Percentiles rank a stretch among this genome's conserved stretches.
These are phyloP conservation scores for Schwanniomyces polymorphus DNA, from an alignment of 805 yeast species.

Conservation along the genomic window DNA sequence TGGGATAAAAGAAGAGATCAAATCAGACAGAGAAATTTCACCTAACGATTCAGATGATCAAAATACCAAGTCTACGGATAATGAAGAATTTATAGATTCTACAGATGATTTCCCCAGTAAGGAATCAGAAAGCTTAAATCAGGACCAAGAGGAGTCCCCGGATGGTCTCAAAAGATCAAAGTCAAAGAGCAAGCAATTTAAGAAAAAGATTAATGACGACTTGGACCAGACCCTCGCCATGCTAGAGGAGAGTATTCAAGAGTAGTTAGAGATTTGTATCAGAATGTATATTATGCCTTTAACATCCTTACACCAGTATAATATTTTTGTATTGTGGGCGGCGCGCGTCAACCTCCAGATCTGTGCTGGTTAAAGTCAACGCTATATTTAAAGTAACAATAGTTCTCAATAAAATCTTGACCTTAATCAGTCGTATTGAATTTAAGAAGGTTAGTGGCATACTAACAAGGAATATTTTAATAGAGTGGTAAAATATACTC, in stretches of 20 bases:
- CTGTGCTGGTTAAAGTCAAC: neutral
- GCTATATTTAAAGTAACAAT: neutral
- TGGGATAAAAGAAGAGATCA: neutral
- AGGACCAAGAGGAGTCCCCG: neutral
- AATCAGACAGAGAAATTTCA: neutral
- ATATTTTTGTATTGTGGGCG: too few relatives aligned
- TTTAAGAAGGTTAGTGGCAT: neutral
- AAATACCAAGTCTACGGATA: neutral
- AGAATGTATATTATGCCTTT: neutral
- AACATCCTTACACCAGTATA: constrained; percentile 3
- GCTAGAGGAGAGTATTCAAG: constrained; percentile 37
- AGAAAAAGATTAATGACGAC: constrained; percentile 30
- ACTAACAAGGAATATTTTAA: neutral
- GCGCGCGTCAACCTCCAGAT: constrained; percentile 1
- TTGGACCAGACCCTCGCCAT: constrained; percentile 38
- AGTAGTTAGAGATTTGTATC: constrained; percentile 4
- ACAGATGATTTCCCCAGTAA: constrained; percentile 5
- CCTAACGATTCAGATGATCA: neutral
- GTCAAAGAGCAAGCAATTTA: constrained; percentile 34
- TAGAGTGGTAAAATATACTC: neutral
- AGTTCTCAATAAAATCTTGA: neutral
- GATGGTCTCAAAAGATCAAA: constrained; percentile 20
- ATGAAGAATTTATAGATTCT: constrained; percentile 20
- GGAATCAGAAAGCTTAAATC: neutral
- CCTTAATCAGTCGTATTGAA: neutral